These are phyloP conservation scores for Wickerhamomyces kurtzmanii DNA, from an alignment of 805 yeast species.

Conservation along the genomic window DNA sequence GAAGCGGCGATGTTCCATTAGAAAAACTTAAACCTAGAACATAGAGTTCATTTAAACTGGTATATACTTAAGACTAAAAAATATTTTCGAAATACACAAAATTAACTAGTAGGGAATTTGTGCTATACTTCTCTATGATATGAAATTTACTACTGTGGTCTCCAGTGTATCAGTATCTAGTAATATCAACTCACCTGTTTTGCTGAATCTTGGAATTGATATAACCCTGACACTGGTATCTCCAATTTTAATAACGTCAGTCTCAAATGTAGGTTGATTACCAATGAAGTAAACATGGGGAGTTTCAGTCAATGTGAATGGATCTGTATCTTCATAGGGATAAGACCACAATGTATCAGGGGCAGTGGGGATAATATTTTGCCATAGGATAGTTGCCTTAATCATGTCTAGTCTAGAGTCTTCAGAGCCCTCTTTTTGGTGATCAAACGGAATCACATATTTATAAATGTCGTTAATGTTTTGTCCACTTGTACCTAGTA, in stretches of 20 bases:
- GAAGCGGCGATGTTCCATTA: slow-evolving; percentile 40
- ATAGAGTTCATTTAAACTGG: background rate
- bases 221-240: slow-evolving; percentile 41
- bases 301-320: slow-evolving; percentile 66
- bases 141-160: slow-evolving; percentile 34
- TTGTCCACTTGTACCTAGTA: slow-evolving; percentile 80
- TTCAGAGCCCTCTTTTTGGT: slow-evolving; percentile 17
- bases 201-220: slow-evolving; percentile 60
- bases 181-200: slow-evolving; percentile 55
- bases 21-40: slow-evolving; percentile 16
- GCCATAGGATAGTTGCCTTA: slow-evolving; percentile 70
- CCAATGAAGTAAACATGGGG: slow-evolving; percentile 88
- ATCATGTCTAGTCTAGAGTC: slow-evolving; percentile 40
- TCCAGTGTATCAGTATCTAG: slow-evolving; percentile 50
- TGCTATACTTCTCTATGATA: slow-evolving; percentile 6
- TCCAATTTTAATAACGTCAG: slow-evolving; percentile 27
- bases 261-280: slow-evolving; percentile 59
- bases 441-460: slow-evolving; percentile 39
- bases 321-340: slow-evolving; percentile 71
- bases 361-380: slow-evolving; percentile 85
- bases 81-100: no score
- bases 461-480: slow-evolving; percentile 69
- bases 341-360: slow-evolving; percentile 93
- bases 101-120: no score
- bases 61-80: no score